phyloP scores from a whole-genome alignment of 2,329 filamentous ascomycete species.

The Diaporthe sp. region DNA sequence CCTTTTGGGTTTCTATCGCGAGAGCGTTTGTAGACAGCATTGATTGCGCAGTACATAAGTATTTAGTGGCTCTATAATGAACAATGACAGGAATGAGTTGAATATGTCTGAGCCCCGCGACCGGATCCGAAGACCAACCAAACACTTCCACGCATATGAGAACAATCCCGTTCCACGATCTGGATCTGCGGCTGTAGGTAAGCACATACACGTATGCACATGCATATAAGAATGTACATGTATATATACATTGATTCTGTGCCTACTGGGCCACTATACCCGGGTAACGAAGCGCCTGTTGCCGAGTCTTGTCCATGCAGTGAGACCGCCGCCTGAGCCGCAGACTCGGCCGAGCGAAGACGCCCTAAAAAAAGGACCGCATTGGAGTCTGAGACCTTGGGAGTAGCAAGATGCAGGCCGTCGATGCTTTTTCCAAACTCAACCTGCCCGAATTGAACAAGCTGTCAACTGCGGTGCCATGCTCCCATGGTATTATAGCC shows the following conservation, averaged over 20 bases:
- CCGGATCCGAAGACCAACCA: too few species aligned
- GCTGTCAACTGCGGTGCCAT: background rate
- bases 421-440: background rate
- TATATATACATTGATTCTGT: background rate
- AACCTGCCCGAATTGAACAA: background rate
- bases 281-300: background rate
- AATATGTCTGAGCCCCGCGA: background rate
- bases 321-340: constrained; percentile 6
- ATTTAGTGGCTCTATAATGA: background rate
- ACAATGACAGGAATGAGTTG: background rate
- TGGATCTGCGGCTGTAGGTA: background rate
- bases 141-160: background rate
- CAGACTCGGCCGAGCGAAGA: background rate
- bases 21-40: background rate
- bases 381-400: constrained; percentile 1
- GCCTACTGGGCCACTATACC: background rate
- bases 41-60: background rate
- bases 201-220: background rate
- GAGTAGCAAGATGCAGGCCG: background rate
- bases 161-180: background rate
- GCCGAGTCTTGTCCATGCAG: constrained; percentile 5
- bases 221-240: background rate
- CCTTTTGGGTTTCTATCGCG: background rate
- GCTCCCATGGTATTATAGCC: background rate
- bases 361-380: background rate